Conservation (phyloP, 768 basidiomycete species). For the Leccinum subgranulosum region DNA sequence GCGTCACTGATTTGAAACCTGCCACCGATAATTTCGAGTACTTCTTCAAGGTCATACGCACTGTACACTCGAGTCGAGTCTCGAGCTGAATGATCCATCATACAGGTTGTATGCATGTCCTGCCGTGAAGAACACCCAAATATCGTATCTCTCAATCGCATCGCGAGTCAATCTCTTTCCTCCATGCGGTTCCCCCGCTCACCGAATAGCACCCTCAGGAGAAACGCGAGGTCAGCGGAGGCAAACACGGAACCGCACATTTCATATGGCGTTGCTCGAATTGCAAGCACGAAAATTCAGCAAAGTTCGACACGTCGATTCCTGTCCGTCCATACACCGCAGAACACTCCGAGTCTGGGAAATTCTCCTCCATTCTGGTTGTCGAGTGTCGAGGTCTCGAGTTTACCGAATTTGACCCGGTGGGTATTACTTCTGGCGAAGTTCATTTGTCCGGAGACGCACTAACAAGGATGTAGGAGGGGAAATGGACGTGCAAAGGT, state of each 20-base stretch:
- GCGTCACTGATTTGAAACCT: conserved; percentile 68
- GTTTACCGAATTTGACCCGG: conserved; percentile 76
- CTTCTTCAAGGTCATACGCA: conserved; percentile 61
- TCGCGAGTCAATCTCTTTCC: conserved; percentile 36
- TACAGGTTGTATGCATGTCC: conserved; percentile 72
- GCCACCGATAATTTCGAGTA: conserved; percentile 70
- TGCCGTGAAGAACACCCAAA: conserved; percentile 79
- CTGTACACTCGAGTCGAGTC: neutral
- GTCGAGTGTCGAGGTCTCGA: conserved; percentile 89
- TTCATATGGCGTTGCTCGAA: conserved; percentile 79
- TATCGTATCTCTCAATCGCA: conserved; percentile 65
- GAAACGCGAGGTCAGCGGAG: conserved; percentile 57
- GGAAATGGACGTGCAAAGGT: conserved; percentile 75
- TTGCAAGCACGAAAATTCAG: conserved; percentile 80
- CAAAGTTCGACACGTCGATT: conserved; percentile 63
- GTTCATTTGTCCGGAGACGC: neutral
- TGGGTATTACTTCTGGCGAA: conserved; percentile 29
- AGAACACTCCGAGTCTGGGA: conserved; percentile 46
- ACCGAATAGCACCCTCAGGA: conserved; percentile 44
- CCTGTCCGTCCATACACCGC: conserved; percentile 53
- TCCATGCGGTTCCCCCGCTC: neutral
- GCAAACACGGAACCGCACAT: conserved; percentile 67
- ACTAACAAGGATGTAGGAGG: conserved; percentile 42
- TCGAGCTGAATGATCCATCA: neutral
- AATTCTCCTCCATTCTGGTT: conserved; percentile 61